A percentile compares a stretch with the other conserved stretches of the same genome.
These are phyloP conservation scores for Eimeria nieschulzi DNA, from an alignment of 169 alveolate species.

Conservation along the genomic window DNA sequence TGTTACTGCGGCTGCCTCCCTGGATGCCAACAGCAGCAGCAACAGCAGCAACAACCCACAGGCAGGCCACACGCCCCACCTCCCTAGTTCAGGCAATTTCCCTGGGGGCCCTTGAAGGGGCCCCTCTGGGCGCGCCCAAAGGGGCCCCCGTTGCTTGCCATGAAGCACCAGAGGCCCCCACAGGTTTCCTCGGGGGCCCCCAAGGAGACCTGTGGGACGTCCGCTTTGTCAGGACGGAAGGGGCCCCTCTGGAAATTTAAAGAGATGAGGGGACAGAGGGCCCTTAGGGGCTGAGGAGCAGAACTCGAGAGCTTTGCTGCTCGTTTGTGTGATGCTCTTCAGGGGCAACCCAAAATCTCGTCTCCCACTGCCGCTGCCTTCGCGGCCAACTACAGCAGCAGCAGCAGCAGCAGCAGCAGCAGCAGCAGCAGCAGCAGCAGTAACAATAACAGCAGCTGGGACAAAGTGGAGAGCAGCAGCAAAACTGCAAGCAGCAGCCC, in stretches of 20 bases:
- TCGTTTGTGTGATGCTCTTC: no score
- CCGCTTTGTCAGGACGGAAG: not conserved
- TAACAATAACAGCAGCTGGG: not conserved
- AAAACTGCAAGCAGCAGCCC: not conserved
- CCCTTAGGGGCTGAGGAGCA: not conserved
- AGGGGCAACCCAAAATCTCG: no score
- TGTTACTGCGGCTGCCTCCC: not conserved
- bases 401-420: constrained; percentile 38
- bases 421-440: constrained; percentile 50
- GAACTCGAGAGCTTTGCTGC: not conserved
- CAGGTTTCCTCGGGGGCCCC: not conserved
- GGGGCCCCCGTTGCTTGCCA: not conserved
- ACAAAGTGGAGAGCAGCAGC: not conserved
- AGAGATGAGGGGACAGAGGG: not conserved
- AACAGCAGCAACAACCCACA: constrained; percentile 23
- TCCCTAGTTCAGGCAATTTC: not conserved
- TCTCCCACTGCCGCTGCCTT: not conserved
- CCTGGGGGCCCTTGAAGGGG: not conserved
- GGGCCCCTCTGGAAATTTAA: not conserved
- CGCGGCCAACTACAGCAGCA: constrained; percentile 15
- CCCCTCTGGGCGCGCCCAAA: not conserved
- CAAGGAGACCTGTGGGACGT: not conserved
- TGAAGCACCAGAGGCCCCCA: not conserved
- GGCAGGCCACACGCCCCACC: not conserved
- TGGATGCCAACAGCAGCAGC: constrained; percentile 5